Base-by-base conservation (phyloP, 2,329 filamentous ascomycete genomes). In the Paracorniculantispora psalliotae region DNA sequence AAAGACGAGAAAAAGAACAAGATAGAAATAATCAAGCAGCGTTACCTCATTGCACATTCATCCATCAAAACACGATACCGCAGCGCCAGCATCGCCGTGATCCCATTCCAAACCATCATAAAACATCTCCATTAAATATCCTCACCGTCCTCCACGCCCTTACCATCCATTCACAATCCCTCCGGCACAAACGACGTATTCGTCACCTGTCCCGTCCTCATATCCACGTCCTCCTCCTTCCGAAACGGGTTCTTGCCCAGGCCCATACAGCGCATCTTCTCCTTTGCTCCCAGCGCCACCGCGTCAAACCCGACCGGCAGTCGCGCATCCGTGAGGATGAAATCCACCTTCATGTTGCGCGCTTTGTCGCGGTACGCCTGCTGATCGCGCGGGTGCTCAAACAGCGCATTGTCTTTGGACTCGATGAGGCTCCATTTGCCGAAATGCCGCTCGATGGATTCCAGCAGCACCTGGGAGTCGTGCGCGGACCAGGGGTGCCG, bases 351-450 rank as follows among this genome's bases (percentile, higher is more conserved):
- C 57, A 83, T 63, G 59, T 82, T 78, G 52, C 82, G 78, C n/a
- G 82, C 82, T 69, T 80, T 81, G 73, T 85, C 82, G 7, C 82
- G 80, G 59, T 81, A 75, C 4, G 80, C 78, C 67, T 84, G 81
- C 70, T 84, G 81, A 64, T 79, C 77, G 52, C 81, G 79, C 2
- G 67, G 66, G 17, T 69, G 63, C 46, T 79, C 71, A 57, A 82
- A 82, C 2, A 59, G 59, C 19, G 72, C 33, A 0, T 65, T 64
- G 28, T 73, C 68, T 5, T 65, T 43, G 26, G 61, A 65, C 59
- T 73, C 63, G 2, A 75, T 75, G 39, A 13, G n/a, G 46, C 71
- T 53, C 72, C 72, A 75, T 7, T 55, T 56, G 19, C 67, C 68
- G 17, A 64, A 57, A 21, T 59, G 63, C 17, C 64, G 52, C 48